A percentile compares a stretch with the other conserved stretches of the same genome.
Evolutionary conservation across 2,329 filamentous ascomycete species (phyloP).

Genomic region (Colletotrichum sp.): DNA sequence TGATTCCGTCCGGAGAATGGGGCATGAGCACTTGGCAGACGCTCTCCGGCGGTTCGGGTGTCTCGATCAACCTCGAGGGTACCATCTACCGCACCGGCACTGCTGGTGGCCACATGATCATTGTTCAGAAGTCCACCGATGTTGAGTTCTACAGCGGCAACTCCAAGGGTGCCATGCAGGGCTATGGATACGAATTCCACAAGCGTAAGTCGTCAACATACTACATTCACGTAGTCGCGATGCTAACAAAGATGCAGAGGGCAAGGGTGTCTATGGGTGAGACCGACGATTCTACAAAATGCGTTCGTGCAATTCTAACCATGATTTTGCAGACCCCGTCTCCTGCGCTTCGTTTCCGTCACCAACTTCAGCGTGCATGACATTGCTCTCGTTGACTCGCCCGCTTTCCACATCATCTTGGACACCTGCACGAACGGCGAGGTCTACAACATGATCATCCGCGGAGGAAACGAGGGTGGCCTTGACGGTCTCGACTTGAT

Average conservation of each 20-base stretch:
- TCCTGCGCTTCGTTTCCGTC: constrained; percentile 48
- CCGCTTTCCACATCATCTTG: constrained; percentile 52
- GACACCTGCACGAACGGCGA: constrained; percentile 54
- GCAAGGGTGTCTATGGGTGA: constrained; percentile 5
- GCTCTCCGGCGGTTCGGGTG: constrained; percentile 46
- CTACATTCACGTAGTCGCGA: not conserved
- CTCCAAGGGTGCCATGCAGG: constrained; percentile 52
- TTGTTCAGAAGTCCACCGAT: constrained; percentile 33
- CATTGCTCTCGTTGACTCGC: constrained; percentile 51
- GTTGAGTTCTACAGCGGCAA: constrained; percentile 49
- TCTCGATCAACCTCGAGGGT: constrained; percentile 53
- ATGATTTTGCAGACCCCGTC: constrained; percentile 35
- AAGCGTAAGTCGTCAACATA: constrained; percentile 18
- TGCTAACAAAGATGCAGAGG: not conserved
- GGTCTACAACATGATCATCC: constrained; percentile 59
- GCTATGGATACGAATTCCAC: constrained; percentile 51
- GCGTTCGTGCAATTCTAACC: not conserved
- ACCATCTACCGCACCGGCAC: constrained; percentile 29
- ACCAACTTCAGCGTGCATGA: constrained; percentile 54
- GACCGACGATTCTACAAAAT: not conserved
- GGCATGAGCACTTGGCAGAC: constrained; percentile 51
- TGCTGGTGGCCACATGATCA: constrained; percentile 21
- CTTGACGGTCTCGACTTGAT: constrained; percentile 63
- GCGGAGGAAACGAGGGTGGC: constrained; percentile 53
- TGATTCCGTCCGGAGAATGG: constrained; percentile 52